Evolutionary conservation across 306 rosid species (phyloP).

Genomic region (Hylodesmum podocarpum): DNA sequence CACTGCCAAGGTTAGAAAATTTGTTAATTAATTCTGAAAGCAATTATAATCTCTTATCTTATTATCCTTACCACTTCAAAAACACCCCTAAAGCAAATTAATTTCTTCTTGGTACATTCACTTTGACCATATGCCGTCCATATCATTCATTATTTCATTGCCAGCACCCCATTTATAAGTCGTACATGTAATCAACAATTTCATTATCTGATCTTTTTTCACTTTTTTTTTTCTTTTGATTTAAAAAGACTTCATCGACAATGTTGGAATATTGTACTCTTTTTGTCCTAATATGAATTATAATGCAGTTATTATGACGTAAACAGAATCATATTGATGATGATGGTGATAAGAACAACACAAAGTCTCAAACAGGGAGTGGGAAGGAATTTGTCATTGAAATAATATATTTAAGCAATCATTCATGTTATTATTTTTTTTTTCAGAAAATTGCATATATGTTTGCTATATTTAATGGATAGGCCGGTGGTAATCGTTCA

Average conservation of each 20-base stretch:
- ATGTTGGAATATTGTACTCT: background rate
- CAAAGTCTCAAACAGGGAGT: background rate
- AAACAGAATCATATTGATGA: background rate
- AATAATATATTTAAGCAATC: slow-evolving; percentile 1
- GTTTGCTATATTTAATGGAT: background rate
- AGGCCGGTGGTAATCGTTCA: background rate
- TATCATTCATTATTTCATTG: slow-evolving; percentile 1
- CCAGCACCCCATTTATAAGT: background rate
- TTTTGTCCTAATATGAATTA: background rate
- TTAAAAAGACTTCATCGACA: background rate
- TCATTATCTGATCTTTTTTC: background rate
- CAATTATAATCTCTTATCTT: background rate
- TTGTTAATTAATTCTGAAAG: background rate
- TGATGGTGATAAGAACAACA: background rate
- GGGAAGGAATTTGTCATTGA: background rate
- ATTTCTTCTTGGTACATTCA: background rate
- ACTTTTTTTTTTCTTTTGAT: background rate
- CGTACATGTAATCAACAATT: slow-evolving; percentile 9
- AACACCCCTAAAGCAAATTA: background rate
- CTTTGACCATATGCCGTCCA: slow-evolving; percentile 12
- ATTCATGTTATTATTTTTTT: background rate
- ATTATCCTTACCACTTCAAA: background rate
- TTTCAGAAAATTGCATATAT: background rate
- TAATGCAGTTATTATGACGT: background rate
- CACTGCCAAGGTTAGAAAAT: background rate